Evolutionary conservation across 495 filamentous ascomycete genomes (phyloP).

Genomic region (Pyronema domesticum): DNA sequence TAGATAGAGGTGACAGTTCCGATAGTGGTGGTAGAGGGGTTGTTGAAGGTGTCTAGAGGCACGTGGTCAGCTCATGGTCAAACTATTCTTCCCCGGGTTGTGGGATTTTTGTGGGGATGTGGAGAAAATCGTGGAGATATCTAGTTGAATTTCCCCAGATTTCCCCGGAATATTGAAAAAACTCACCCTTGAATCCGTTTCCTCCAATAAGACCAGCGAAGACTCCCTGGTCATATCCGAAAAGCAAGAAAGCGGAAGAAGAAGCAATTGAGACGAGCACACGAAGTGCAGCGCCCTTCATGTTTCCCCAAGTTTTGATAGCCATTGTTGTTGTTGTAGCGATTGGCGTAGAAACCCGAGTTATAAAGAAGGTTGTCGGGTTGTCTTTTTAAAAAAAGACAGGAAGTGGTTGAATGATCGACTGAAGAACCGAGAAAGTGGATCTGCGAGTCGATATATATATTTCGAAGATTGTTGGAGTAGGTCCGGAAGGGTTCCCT

Average conservation of each 20-base stretch:
- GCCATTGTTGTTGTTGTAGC: slow-evolving; percentile 1
- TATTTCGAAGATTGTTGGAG: neutral
- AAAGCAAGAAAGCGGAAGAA: slow-evolving; percentile 29
- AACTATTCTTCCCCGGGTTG: slow-evolving; percentile 39
- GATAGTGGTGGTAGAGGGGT: slow-evolving; percentile 26
- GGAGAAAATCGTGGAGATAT: neutral
- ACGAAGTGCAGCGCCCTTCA: slow-evolving; percentile 15
- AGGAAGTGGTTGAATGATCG: too few relatives aligned
- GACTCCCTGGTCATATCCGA: slow-evolving; percentile 39
- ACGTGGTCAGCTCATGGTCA: slow-evolving; percentile 32
- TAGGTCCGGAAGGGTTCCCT: neutral
- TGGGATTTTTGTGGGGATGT: slow-evolving; percentile 27
- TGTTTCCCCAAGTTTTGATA: slow-evolving; percentile 16
- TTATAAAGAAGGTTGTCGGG: slow-evolving; percentile 29
- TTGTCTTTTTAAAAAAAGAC: too few relatives aligned
- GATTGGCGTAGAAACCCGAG: slow-evolving; percentile 39
- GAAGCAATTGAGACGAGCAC: slow-evolving; percentile 22
- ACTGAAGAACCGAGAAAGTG: slow-evolving; percentile 17
- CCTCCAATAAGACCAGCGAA: slow-evolving; percentile 34
- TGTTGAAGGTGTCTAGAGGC: slow-evolving; percentile 27
- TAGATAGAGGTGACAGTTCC: slow-evolving; percentile 37
- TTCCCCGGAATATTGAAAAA: slow-evolving; percentile 11
- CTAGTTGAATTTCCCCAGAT: neutral
- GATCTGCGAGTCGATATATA: neutral
- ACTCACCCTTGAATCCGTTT: slow-evolving; percentile 29